Evolutionary conservation across 116 monocot genomes (phyloP), one percentile per base, ranked within the genome.

Genomic region (Thalassia testudinum): DNA sequence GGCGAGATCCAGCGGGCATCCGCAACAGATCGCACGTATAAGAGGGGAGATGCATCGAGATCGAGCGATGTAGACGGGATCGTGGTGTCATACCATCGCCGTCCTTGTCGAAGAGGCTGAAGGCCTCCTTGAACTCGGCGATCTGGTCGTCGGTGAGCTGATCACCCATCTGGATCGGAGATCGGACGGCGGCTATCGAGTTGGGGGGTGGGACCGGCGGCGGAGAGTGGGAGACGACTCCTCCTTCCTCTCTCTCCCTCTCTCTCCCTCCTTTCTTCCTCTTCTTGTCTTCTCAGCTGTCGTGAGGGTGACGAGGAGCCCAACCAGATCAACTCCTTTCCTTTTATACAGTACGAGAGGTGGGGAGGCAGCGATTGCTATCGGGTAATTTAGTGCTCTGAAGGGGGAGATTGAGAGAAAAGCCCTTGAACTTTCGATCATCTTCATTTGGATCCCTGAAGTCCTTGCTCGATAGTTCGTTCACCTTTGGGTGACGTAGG

Each of bases 91-190:
- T 43, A 86, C 86, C 86, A 10, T 82, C 82, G 24, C 78, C 75
- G 59, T 83, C 78, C 69, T 78, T 83, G 72, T 83, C 83, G 78
- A 83, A 78, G 51, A 83, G 69, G 72, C 71, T 69, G 75, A 83
- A 83, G 18, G 75, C 78, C 78, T 83, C 83, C 74, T 78, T 72
- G 65, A 72, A 69, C 69, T 72, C 69, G 16, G 71, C 56, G 63
- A 77, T 71, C 77, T 77, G 63, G 42, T 77, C 77, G 37, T 71
- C 71, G 8, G 67, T 63, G 30, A 77, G 59, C 53, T 71, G 71
- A 44, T 67, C 71, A 37, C 59, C 60, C 71, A 60, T 64, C 30
- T 34, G 30, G 30, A 34, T 34, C 30, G 30, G 30, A 34, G 30
- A 34, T 3, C 3, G 30, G 6, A 10, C 30, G 57, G 21, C 43